Base-by-base conservation (phyloP, 495 filamentous ascomycete genomes). In the Diplogelasinospora grovesii region DNA sequence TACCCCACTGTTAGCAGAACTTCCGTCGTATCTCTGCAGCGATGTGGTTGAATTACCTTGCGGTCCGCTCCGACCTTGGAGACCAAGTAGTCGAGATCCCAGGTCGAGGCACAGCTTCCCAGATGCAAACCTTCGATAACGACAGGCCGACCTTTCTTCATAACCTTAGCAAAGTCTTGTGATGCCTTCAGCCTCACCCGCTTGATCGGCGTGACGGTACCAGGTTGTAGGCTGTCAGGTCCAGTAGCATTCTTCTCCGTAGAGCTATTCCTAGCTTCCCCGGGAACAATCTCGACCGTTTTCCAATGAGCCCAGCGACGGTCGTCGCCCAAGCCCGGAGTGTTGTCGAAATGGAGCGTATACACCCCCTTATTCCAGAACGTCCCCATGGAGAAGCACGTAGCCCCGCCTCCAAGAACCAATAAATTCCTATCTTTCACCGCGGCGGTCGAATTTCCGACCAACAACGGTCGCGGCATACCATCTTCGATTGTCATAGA, bases 381-480 rank as follows among this genome's bases (percentile, higher is more conserved):
- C 0, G 60, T 59, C 1, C 60, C 60, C 71, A 94, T 90, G 0
- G 85, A 86, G 61, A 93, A 95, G 57, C 89, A 94, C 0, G 88
- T 84, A 19, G 85, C 86, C 14, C 89, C 89, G 11, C 89, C 89
- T 7, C 86, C 87, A 24, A 83, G 58, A 2, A 95, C 58, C 13
- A 82, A 47, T 3, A 87, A 48, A 19, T 70, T 54, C 11, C 68
- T 59, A 28, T 61, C 36, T 6, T 54, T 22, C 18, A 42, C 32
- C 3, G 46, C 15, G 3, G 73, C 62, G 6, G 66, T 57, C 15
- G 70, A 77, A 45, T 76, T 68, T 4, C 89, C 86, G 30, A 82
- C 66, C 13, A 94, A 63, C 3, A 94, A 59, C 10, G 84, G 85
- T 19, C 75, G 65, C 13, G 57, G 53, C 0, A 31, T 19, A 5